Percentiles rank a stretch among this genome's conserved stretches.
Conservation (phyloP, 2,329 filamentous ascomycete genomes). For the Neonectria sp. region DNA sequence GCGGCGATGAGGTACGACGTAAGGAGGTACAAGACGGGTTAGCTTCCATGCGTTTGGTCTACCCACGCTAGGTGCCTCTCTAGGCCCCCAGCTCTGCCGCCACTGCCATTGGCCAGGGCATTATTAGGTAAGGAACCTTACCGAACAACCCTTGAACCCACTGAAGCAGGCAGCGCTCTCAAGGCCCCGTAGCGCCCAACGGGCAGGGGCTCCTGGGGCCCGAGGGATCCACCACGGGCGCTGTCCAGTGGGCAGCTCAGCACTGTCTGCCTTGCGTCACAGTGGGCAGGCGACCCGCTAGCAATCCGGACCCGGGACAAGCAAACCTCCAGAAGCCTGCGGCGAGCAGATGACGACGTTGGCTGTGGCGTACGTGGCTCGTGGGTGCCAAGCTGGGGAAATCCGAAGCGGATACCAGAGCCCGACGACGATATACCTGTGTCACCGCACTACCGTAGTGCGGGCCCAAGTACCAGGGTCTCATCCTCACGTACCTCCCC, state of each 20-base stretch:
- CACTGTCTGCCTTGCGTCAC: slow-evolving; percentile 27
- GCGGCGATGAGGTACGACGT: slow-evolving; percentile 41
- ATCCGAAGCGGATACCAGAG: slow-evolving; percentile 26
- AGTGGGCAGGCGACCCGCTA: slow-evolving; percentile 21
- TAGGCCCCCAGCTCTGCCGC: slow-evolving; percentile 21
- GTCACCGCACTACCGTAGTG: not conserved
- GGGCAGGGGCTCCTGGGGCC: slow-evolving; percentile 14
- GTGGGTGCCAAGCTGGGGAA: slow-evolving; percentile 27
- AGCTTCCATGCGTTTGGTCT: slow-evolving; percentile 30
- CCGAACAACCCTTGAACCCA: not conserved
- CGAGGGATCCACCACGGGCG: slow-evolving; percentile 16
- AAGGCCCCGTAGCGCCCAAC: slow-evolving; percentile 12
- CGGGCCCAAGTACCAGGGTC: slow-evolving; percentile 19
- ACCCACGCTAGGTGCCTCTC: slow-evolving; percentile 13
- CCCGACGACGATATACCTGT: slow-evolving; percentile 25
- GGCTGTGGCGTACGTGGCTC: slow-evolving; percentile 48
- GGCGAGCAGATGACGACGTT: slow-evolving; percentile 42
- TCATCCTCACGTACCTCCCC: slow-evolving; percentile 32
- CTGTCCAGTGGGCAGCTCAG: slow-evolving; percentile 2
- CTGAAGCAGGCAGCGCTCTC: slow-evolving; percentile 4
- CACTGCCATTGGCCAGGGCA: slow-evolving; percentile 7
- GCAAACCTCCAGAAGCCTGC: not conserved
- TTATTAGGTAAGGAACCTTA: slow-evolving; percentile 20
- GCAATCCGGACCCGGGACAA: slow-evolving; percentile 6
- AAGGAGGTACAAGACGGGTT: slow-evolving; percentile 39